These are phyloP conservation scores for Lasiodiplodia theobromae DNA, from an alignment of 2,329 filamentous ascomycete species.

Conservation along the genomic window DNA sequence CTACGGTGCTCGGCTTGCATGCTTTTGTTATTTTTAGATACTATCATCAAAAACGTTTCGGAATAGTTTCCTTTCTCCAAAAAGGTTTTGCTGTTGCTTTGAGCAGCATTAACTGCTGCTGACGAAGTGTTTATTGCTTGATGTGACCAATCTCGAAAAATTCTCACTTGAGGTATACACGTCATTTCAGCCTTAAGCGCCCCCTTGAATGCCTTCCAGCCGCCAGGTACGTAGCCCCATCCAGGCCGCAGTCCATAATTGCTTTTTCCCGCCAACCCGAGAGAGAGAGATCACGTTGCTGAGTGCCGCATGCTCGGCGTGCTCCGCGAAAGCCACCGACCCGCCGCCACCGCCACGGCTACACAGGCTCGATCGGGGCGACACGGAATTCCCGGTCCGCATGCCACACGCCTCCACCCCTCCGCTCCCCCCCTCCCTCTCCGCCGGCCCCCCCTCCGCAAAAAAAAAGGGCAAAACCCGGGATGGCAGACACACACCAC, in stretches of 20 bases:
- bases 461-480: conserved; percentile 6
- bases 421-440: background rate
- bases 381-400: background rate
- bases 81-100: too few species aligned
- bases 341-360: conserved; percentile 1
- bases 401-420: background rate
- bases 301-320: background rate
- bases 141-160: too few species aligned
- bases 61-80: too few species aligned
- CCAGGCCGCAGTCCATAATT: conserved; percentile 1
- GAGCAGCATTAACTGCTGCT: too few species aligned
- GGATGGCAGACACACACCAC: conserved; percentile 17
- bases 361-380: conserved; percentile 4
- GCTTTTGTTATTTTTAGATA: too few species aligned
- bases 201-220: background rate
- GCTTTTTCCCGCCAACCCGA: conserved; percentile 2
- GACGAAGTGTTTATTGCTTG: too few species aligned
- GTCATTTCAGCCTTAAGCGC: background rate
- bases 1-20: too few species aligned
- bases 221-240: background rate
- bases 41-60: too few species aligned
- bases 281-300: background rate
- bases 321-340: background rate
- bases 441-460: background rate
- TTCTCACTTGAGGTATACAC: too few species aligned